phyloP scores from a whole-genome alignment of 2,329 filamentous ascomycete species.

The Endocalyx cinctus region DNA sequence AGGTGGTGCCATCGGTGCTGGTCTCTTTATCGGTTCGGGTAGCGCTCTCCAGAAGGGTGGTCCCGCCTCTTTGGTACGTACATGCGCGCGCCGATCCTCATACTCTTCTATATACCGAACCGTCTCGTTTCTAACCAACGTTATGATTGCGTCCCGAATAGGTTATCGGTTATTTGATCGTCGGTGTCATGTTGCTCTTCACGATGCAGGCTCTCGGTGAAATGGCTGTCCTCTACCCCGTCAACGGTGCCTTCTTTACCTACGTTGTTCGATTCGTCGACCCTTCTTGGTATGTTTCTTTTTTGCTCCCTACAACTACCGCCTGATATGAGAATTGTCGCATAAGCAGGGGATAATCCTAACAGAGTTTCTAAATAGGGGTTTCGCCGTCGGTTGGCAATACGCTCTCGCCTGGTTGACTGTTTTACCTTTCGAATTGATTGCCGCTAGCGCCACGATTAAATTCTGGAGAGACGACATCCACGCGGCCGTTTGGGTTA shows the following conservation, averaged over 20 bases:
- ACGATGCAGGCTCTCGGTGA: constrained; percentile 58
- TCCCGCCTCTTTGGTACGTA: constrained; percentile 40
- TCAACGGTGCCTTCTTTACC: constrained; percentile 60
- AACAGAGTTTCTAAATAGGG: constrained; percentile 23
- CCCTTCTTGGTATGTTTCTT: constrained; percentile 42
- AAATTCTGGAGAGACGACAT: constrained; percentile 47
- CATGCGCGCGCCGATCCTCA: too few species aligned
- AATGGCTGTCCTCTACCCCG: constrained; percentile 54
- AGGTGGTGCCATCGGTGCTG: constrained; percentile 45
- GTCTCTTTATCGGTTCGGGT: constrained; percentile 68
- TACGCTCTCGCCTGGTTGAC: constrained; percentile 47
- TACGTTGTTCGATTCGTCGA: constrained; percentile 59
- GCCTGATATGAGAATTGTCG: not conserved
- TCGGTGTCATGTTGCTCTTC: constrained; percentile 55
- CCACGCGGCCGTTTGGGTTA: constrained; percentile 51
- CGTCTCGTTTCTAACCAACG: too few species aligned
- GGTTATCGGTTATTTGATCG: constrained; percentile 47
- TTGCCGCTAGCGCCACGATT: constrained; percentile 50
- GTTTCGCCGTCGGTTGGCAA: constrained; percentile 51
- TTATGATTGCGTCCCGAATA: too few species aligned
- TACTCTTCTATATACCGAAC: too few species aligned
- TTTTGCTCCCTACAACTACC: not conserved
- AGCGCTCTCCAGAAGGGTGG: constrained; percentile 56
- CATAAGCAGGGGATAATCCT: too few species aligned
- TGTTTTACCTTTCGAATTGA: constrained; percentile 49